These are phyloP conservation scores for Phyllostachys edulis DNA, from an alignment of 176 grass and related monocot species.

Conservation along the genomic window DNA sequence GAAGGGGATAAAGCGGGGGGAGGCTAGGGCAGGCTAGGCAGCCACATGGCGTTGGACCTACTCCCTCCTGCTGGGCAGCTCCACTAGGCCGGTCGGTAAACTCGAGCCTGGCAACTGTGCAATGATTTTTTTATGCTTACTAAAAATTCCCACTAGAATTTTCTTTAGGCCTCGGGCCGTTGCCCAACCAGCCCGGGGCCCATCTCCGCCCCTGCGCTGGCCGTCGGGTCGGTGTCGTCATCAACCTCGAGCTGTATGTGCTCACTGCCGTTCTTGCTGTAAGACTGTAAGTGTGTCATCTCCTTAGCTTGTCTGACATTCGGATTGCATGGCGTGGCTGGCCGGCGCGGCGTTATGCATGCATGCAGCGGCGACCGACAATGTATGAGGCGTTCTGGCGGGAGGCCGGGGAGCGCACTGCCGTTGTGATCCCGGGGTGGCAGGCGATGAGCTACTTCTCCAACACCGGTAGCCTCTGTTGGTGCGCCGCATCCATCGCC, in stretches of 20 bases:
- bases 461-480: conserved; percentile 43
- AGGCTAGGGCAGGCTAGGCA: too few relatives aligned
- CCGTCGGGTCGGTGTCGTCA: conserved; percentile 38
- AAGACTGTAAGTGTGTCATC: not conserved
- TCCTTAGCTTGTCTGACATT: not conserved
- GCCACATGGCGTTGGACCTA: too few relatives aligned
- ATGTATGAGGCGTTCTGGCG: conserved; percentile 61
- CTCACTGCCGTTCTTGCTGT: not conserved
- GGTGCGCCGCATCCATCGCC: conserved; percentile 52
- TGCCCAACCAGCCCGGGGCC: too few relatives aligned
- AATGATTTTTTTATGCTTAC: too few relatives aligned
- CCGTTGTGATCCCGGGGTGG: conserved; percentile 43
- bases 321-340: not conserved
- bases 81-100: too few relatives aligned
- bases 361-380: too few relatives aligned
- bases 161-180: too few relatives aligned
- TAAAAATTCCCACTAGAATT: too few relatives aligned
- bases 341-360: not conserved
- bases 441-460: conserved; percentile 67
- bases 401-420: conserved; percentile 26
- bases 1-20: too few relatives aligned
- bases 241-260: conserved; percentile 66
- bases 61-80: too few relatives aligned
- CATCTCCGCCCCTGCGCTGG: too few relatives aligned
- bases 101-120: too few relatives aligned